phyloP scores from a whole-genome alignment of 768 basidiomycete genomes.

The Suillus ampliporus region DNA sequence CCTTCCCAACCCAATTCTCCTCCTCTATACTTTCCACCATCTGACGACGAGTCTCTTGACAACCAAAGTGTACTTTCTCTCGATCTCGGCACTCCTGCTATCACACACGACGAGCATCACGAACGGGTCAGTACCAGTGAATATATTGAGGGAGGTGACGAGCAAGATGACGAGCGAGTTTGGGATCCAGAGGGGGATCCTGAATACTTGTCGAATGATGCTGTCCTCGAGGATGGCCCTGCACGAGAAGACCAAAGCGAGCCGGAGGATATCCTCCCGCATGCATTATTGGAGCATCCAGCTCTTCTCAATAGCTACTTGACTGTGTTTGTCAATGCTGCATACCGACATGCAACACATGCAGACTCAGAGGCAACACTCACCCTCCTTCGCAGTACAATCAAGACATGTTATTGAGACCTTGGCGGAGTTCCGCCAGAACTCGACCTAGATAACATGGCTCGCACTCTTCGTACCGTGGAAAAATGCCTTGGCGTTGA shows the following conservation, averaged over 20 bases:
- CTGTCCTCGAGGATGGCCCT: not conserved
- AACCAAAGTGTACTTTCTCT: constrained; percentile 1
- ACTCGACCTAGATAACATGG: not conserved
- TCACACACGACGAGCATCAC: not conserved
- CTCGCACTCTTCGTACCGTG: not conserved
- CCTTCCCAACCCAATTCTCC: not conserved
- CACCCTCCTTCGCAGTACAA: not conserved
- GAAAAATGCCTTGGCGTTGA: constrained; percentile 1
- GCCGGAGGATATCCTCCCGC: not conserved
- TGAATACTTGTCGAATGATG: not conserved
- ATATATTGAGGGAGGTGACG: not conserved
- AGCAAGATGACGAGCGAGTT: not conserved
- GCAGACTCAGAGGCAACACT: not conserved
- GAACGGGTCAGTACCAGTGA: not conserved
- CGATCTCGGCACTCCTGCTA: not conserved
- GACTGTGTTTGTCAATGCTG: not conserved
- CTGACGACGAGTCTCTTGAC: not conserved
- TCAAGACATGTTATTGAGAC: not conserved
- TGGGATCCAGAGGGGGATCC: not conserved
- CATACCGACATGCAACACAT: constrained; percentile 1
- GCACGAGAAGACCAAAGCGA: not conserved
- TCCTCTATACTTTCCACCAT: constrained; percentile 1
- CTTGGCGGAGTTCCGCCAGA: not conserved
- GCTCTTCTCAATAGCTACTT: constrained; percentile 3
- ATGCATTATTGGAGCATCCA: not conserved